These are phyloP conservation scores for Selaginella moellendorffii DNA, from an alignment of 75 land plant species.

Conservation along the genomic window DNA sequence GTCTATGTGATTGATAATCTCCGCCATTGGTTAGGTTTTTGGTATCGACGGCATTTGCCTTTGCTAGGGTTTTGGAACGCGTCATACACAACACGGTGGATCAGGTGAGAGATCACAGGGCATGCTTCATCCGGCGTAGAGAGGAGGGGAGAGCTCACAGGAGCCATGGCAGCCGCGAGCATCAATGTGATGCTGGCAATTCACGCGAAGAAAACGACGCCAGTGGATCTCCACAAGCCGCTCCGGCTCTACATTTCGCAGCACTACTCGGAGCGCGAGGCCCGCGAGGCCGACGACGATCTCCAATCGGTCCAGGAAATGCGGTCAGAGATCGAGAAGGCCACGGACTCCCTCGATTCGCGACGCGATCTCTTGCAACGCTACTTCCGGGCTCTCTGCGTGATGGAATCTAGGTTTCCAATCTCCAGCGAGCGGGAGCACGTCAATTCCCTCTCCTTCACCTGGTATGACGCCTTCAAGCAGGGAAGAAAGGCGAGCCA, in stretches of 20 bases:
- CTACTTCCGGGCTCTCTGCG: conserved; percentile 61
- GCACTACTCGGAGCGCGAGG: conserved; percentile 80
- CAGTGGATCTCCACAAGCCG: conserved; percentile 66
- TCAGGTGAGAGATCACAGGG: no score
- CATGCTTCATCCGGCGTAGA: no score
- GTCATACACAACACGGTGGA: no score
- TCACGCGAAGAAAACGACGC: conserved; percentile 69
- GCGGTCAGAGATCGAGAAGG: conserved; percentile 42
- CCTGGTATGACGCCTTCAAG: conserved; percentile 94
- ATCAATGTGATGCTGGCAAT: conserved; percentile 84
- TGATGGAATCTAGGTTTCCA: conserved; percentile 81
- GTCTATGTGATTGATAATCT: no score
- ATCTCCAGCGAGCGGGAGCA: conserved; percentile 74
- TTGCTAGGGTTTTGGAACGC: no score
- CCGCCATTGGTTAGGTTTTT: no score
- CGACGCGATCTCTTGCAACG: conserved; percentile 65
- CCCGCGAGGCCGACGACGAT: conserved; percentile 64
- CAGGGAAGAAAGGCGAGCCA: conserved; percentile 52
- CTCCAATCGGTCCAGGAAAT: conserved; percentile 42
- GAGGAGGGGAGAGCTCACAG: no score
- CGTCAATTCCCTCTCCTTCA: conserved; percentile 55
- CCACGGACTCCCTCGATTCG: conserved; percentile 38
- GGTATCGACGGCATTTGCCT: no score
- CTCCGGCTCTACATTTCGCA: conserved; percentile 45
- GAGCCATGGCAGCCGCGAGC: conserved; percentile 30